Base-by-base conservation (phyloP, 139 green algal genomes). In the Edaphochlamys debaryana region DNA sequence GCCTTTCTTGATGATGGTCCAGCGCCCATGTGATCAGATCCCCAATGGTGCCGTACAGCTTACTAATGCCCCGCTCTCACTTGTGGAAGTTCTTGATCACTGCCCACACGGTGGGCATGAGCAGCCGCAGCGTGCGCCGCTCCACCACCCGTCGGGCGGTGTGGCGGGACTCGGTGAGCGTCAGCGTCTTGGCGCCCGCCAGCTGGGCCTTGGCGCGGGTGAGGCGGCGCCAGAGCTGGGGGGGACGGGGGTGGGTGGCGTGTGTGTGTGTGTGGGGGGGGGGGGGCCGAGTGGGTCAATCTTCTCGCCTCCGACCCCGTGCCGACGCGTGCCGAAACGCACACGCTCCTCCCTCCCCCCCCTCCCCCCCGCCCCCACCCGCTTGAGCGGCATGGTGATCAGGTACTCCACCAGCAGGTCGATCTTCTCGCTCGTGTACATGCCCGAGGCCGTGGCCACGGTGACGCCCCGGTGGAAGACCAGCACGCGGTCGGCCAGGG, bases 361-460 rank as follows among this genome's bases (percentile, higher is more conserved):
- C 54, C 19, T 67, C 8, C 6, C 32, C 34, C 25, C 54, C 52
- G 8, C 54, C 29, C 11, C 62, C 41, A 36, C 4, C 50, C 19
- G 36, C 25, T 36, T 50, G 25, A 85, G 58, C 54, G 84, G 84
- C 76, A 69, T 25, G n/a, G 73, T 69, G 32, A 88, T 3, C 0
- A 84, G 48, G 77, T 88, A 88, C 17, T 88, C 69, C 13, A 94
- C 80, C 50, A 97, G 81, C 68, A 96, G 87, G 79, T 97, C 93
- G 27, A 96, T 80, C 85, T 97, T 96, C 62, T 95, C 86, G 4
- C 69, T 76, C 62, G 95, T 92, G 81, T 93, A 97, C 58, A 88
- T 62, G 32, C 91, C 94, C 41, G 83, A 78, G 45, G 86, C 70
- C 74, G 25, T 32, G 67, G 87, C 82, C 32, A 87, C 77, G 11